Conservation (phyloP, 306 rosid genomes). For the Cicer pinnatifidum region DNA sequence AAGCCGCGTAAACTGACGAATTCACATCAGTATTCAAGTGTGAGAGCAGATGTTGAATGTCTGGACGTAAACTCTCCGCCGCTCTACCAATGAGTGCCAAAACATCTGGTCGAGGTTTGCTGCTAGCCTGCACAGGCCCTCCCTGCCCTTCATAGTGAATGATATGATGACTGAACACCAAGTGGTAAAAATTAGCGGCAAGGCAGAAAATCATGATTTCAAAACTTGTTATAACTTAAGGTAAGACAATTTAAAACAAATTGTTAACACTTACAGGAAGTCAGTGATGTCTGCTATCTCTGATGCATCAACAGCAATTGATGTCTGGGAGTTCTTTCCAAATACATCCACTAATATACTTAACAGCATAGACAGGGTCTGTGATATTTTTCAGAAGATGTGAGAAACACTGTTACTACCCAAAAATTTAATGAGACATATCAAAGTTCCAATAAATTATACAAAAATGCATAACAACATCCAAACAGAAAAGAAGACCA, state of each 20-base stretch:
- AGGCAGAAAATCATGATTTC: constrained; percentile 27
- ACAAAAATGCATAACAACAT: neutral
- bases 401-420: constrained; percentile 38
- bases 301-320: constrained; percentile 63
- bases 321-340: constrained; percentile 81
- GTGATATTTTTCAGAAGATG: constrained; percentile 41
- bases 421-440: constrained; percentile 13
- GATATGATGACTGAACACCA: constrained; percentile 74
- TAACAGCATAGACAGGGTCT: constrained; percentile 77
- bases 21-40: constrained; percentile 81
- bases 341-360: constrained; percentile 81
- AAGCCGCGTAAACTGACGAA: constrained; percentile 83
- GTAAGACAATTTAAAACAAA: constrained; percentile 9
- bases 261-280: constrained; percentile 73
- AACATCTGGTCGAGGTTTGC: constrained; percentile 90
- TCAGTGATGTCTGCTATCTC: constrained; percentile 85
- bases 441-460: constrained; percentile 2
- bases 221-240: neutral
- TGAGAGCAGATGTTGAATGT: constrained; percentile 83
- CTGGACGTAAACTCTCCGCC: constrained; percentile 80
- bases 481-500: constrained; percentile 23
- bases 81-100: constrained; percentile 77
- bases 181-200: constrained; percentile 30
- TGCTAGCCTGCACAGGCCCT: constrained; percentile 83
- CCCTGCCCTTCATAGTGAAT: constrained; percentile 97